Evolutionary conservation across 2,329 filamentous ascomycete genomes (phyloP), one percentile per base, ranked within the genome.

Genomic region (Stagonosporopsis cucurbitacearum): DNA sequence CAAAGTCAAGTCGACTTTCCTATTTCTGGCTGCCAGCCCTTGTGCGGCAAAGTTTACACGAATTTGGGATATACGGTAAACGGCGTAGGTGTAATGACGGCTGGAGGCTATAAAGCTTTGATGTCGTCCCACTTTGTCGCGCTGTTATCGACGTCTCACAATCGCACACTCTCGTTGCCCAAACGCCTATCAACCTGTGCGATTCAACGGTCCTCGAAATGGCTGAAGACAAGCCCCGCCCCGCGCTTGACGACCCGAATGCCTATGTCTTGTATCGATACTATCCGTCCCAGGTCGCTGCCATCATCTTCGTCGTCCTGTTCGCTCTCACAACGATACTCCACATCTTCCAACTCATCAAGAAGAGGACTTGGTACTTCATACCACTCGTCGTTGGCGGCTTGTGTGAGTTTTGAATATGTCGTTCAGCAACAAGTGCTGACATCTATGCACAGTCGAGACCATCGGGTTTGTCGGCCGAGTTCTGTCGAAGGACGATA

Each of bases 331-430:
- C 74, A 12, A 80, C 81, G 0, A 26, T 62, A 0, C 58, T 71
- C 3, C 82, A 84, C 54, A 50, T 65, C 0, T 80, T 70, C 55
- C 77, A 79, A 35, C 69, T 82, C 30, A 63, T 75, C 17, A 74
- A 70, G 15, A 75, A 74, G 0, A 70, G 75, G 30, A 78, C 79
- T 1, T 84, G 80, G 79, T 83, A 80, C 60, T 80, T 82, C 59
- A 77, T 82, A 6, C 79, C 82, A 0, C 80, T 85, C 36, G 58
- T 81, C 4, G 64, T 84, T 19, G 82, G 82, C n/a, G 79, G 80
- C 15, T 45, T 79, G 11, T 83, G 82, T 83, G 73, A 51, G 62
- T 42, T 23, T 28, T 67, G 13, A 12, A 1, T 4, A 7, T 26
- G 11, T 6, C 9, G 13, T 13, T 9, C 7, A 15, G 5, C 9